Base-by-base conservation (phyloP, 1,139 yeast genomes). In the Candida glucosophila region DNA sequence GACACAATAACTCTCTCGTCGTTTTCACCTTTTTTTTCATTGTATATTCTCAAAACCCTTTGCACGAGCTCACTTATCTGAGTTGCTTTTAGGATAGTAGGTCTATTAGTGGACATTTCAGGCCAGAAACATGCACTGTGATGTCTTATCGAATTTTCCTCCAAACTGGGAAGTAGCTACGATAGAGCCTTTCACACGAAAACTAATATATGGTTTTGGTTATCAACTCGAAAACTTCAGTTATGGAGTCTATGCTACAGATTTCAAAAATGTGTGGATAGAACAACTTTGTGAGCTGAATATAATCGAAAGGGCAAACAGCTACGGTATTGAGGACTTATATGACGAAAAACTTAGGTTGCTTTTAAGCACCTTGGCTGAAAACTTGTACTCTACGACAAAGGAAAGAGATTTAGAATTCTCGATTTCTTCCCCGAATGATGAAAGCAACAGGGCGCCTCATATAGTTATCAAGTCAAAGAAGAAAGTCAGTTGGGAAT, bases 1-100 rank as follows among this genome's bases (percentile, higher is more conserved):
- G 79, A 57, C 5, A 83, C 58, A 8, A 76, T 35, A 1, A 73
- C 47, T 29, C 85, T 25, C n/a, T 17, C 21, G 9, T 19, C 16
- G 18, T 28, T 17, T 11, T 21, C 12, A n/a, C 22, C 19, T 3
- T 14, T 22, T 23, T 32, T 32, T n/a, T 10, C 10, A 7, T 22
- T 19, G 17, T 32, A 15, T 17, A 23, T 17, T 11, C 14, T 11
- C 10, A 10, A n/a, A 12, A 14, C n/a, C n/a, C n/a, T n/a, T n/a
- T n/a, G n/a, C n/a, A n/a, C n/a, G n/a, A n/a, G 23, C 8, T 8
- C 15, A 12, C 12, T 3, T 7, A 11, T 12, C 7, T 14, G 14
- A 7, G 23, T 12, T n/a, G 14, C 10, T 3, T 21, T 17, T 9
- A 8, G 8, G n/a, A 12, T 4, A 8, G 9, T 16, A 8, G n/a